Percentiles rank a stretch among this genome's conserved stretches.
phyloP scores from a whole-genome alignment of 805 yeast genomes.

The Saturnispora zaruensis region DNA sequence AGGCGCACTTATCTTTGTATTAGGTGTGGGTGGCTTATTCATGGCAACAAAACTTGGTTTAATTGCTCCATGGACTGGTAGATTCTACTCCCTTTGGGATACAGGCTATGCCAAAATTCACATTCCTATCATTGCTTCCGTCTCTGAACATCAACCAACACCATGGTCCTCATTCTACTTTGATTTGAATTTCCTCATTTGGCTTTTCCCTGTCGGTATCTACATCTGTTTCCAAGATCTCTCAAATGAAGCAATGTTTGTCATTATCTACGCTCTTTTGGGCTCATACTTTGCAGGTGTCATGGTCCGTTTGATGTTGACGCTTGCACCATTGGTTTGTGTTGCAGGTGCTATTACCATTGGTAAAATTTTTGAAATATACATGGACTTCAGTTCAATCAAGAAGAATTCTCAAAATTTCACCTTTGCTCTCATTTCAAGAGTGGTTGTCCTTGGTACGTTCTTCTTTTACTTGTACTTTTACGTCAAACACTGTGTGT shows the following conservation, averaged over 20 bases:
- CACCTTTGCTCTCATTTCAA: slow-evolving; percentile 40
- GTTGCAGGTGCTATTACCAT: slow-evolving; percentile 86
- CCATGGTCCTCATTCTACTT: slow-evolving; percentile 99
- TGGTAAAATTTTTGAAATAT: slow-evolving; percentile 75
- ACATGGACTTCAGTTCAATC: slow-evolving; percentile 47
- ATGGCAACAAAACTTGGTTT: slow-evolving; percentile 81
- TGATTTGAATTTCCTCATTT: slow-evolving; percentile 84
- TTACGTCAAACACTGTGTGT: slow-evolving; percentile 91
- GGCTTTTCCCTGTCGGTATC: slow-evolving; percentile 98
- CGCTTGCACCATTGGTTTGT: slow-evolving; percentile 93
- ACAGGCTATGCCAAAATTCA: slow-evolving; percentile 96
- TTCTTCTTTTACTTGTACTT: slow-evolving; percentile 66
- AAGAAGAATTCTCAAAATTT: slow-evolving; percentile 16
- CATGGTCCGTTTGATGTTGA: slow-evolving; percentile 95
- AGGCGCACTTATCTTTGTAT: slow-evolving; percentile 41
- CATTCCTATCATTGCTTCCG: slow-evolving; percentile 97
- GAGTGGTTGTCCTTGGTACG: slow-evolving; percentile 52
- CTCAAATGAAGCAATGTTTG: slow-evolving; percentile 85
- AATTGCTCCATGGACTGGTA: slow-evolving; percentile 99
- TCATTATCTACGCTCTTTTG: slow-evolving; percentile 84
- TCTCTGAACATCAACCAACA: slow-evolving; percentile 99
- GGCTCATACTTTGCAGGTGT: slow-evolving; percentile 98
- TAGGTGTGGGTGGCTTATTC: slow-evolving; percentile 67
- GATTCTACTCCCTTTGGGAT: slow-evolving; percentile 98
- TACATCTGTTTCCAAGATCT: slow-evolving; percentile 84